Evolutionary conservation across 2,329 filamentous ascomycete genomes (phyloP), one percentile per base, ranked within the genome.

Genomic region (Fusarium chlamydosporum): DNA sequence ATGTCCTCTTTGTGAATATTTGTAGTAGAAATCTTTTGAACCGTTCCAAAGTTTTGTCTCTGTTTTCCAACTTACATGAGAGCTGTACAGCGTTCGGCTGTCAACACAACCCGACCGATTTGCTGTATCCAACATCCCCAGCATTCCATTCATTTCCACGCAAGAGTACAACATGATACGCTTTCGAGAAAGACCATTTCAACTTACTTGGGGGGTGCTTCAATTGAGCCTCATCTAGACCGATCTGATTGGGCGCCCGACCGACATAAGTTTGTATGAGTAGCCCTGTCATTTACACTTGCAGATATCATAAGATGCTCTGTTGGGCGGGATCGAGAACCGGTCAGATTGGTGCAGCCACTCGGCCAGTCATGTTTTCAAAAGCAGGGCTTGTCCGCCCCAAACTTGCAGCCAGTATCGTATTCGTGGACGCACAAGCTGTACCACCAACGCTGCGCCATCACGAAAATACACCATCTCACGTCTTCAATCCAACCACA

Each of bases 1-100:
- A 74, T 71, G 74, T 78, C 74, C 76, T 78, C 74, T 78, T 78
- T 82, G 80, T 83, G 78, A 81, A 82, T 81, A 82, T 79, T 78
- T 80, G 75, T 81, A 80, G 79, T 80, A 81, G 79, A 82, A 79
- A 79, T 77, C 71, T 59, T 73, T 76, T 76, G 75, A 71, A 76
- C 74, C 68, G 73, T 66, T 66, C 57, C 50, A 67, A 58, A 53
- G 48, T 50, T 59, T 68, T 56, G 59, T 65, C 42, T 43, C 43
- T 45, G 23, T 42, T 34, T 34, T 46, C 35, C 27, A 51, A 40
- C 27, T 63, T 60, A n/a, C n/a, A 58, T 16, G 13, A 35, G 41
- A 62, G 38, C n/a, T 37, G 23, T 42, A 31, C 10, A 52, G 26
- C 27, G 26, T 41, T 43, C n/a, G 27, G 37, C 7, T 41, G 43